Evolutionary conservation across 192 early-diverging fungal genomes (phyloP), one percentile per base, ranked within the genome.

Genomic region (Funneliformis mosseae): DNA sequence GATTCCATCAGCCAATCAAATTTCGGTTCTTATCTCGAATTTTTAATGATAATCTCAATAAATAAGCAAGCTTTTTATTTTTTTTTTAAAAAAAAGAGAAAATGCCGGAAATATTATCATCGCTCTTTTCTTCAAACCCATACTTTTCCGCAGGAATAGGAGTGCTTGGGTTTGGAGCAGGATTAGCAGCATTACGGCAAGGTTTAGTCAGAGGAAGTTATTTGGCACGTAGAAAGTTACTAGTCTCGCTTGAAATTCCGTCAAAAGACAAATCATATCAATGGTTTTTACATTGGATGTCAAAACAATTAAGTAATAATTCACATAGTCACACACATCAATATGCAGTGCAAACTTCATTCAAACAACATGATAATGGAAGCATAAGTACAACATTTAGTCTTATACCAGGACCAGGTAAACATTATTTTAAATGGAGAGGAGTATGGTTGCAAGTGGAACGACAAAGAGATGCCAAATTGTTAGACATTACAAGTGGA

Each of bases 231-330:
- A 92, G 97, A 25, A 89, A 94, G 50, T 83, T 98, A 12, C 86
- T 99, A 12, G 95, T 96, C 9, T 93, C 96, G 5, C 89, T 99
- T 67, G 97, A 99, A 82, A 97, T 99, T 66, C 95, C 95, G 11
- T 92, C 90, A 81, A 96, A 97, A 81, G 97, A 99, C 84, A 94
- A 94, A 76, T 92, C 93, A 46, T 98, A 98, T 86, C 84, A 90
- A 33, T 99, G 97, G 97, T 93, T 98, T 73, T 86, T 98, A 25
- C 90, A 95, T 60, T 99, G 97, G 97, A 94, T 98, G 89, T 88
- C 91, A 9, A 86, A 89, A 4, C 85, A 90, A 76, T 87, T 88
- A 50, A 80, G 83, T 61, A 78, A 72, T 48, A 84, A 88, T 63
- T 87, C 89, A 41, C 78, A 83, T 61, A 78, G 70, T 59, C 83